Conservation (phyloP, 2,329 filamentous ascomycete species). For the Fusarium pseudocircinatum region DNA sequence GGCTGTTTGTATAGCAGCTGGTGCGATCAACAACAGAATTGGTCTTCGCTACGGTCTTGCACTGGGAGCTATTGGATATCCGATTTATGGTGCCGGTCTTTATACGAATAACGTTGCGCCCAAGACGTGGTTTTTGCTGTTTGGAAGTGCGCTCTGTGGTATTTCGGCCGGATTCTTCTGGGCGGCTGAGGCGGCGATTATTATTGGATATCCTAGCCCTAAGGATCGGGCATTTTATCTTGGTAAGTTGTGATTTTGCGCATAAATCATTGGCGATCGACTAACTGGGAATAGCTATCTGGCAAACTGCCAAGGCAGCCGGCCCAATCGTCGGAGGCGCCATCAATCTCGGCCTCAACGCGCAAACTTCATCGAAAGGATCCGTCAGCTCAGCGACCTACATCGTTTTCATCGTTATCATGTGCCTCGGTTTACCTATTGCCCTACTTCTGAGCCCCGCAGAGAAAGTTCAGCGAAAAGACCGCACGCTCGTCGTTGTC, state of each 20-base stretch:
- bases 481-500: slow-evolving; percentile 1
- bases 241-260: background rate
- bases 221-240: slow-evolving; percentile 16
- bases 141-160: slow-evolving; percentile 51
- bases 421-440: slow-evolving; percentile 17
- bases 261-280: too few relatives aligned
- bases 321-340: slow-evolving; percentile 64
- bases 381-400: slow-evolving; percentile 23
- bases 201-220: slow-evolving; percentile 48
- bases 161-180: slow-evolving; percentile 49
- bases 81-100: slow-evolving; percentile 4
- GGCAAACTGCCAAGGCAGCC: slow-evolving; percentile 69
- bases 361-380: slow-evolving; percentile 3
- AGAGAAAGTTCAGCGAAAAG: slow-evolving; percentile 10
- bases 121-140: slow-evolving; percentile 40
- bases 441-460: background rate
- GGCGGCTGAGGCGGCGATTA: slow-evolving; percentile 48
- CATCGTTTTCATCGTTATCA: slow-evolving; percentile 18
- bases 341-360: slow-evolving; percentile 73
- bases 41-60: background rate
- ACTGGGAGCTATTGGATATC: slow-evolving; percentile 11
- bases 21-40: slow-evolving; percentile 14
- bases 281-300: slow-evolving; percentile 54
- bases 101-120: slow-evolving; percentile 19
- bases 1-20: slow-evolving; percentile 10